Conservation (phyloP, 257 asterid species). For the Nicotiana knightiana region DNA sequence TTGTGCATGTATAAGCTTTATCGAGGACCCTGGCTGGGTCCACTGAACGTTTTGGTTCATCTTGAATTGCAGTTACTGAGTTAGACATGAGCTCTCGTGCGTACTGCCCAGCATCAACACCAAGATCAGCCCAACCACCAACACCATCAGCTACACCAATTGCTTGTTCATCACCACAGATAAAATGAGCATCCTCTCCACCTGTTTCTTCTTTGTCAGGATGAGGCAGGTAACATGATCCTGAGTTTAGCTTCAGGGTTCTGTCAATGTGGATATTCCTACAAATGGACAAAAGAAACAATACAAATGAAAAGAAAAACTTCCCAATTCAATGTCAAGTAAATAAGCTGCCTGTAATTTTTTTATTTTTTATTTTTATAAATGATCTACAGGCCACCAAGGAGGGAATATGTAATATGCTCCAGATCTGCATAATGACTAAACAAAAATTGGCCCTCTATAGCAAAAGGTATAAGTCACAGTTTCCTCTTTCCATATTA, state of each 20-base stretch:
- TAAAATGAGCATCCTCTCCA: constrained; percentile 97
- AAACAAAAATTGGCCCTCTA: not conserved
- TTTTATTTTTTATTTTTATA: not conserved
- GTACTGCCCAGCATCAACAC: constrained; percentile 76
- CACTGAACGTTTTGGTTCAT: constrained; percentile 72
- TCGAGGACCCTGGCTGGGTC: constrained; percentile 87
- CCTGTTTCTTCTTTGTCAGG: constrained; percentile 98
- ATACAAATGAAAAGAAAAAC: not conserved
- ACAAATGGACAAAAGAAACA: constrained; percentile 14
- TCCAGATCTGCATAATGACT: not conserved
- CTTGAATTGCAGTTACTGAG: constrained; percentile 67
- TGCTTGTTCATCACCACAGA: constrained; percentile 69
- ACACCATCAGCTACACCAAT: constrained; percentile 99
- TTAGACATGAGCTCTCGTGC: constrained; percentile 93
- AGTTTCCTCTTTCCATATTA: not conserved
- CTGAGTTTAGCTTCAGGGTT: constrained; percentile 74
- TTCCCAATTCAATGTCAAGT: not conserved
- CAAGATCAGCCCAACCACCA: constrained; percentile 97
- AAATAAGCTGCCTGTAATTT: not conserved
- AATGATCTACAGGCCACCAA: not conserved
- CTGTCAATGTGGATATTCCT: constrained; percentile 47
- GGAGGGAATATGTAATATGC: not conserved
- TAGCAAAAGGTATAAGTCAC: not conserved
- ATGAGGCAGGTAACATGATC: constrained; percentile 89
- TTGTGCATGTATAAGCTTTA: constrained; percentile 71